Evolutionary conservation across 148 eudicot species (phyloP), one percentile per base, ranked within the genome.

Genomic region (Rhododendron ovatum): DNA sequence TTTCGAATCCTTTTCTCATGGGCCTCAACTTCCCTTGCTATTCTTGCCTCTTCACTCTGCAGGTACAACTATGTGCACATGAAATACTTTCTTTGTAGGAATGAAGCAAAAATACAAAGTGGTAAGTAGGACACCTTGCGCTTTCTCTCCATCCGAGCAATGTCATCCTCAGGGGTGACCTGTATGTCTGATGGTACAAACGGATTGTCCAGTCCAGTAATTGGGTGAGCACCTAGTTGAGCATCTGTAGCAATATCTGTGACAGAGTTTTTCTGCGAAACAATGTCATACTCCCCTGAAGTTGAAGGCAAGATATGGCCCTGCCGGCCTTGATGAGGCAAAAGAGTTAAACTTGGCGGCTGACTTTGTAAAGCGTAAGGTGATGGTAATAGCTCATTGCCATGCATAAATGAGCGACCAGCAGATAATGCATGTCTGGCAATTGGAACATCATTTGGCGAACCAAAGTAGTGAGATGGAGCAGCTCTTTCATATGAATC

Each of bases 1-100:
- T 93, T 95, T 33, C 97, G 88, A 85, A 95, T 96, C 86, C 95
- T 94, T 88, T 95, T 96, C 90, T 95, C 99, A 89, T 93, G 94
- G 59, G 92, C 94, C 87, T 96, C 98, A 81, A 91, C 91, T 88
- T 96, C 99, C 90, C 89, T 95, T 28, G 95, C 95, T 86, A 94
- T 84, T 92, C 94, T 92, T 83, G 95, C 92, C 90, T 95, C 99
- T 63, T 96, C 99, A 86, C 86, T 90, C 99, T 96, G 86, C 83
- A 87, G 84, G 37, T 45, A 61, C 30, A 80, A 35, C 75, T 77
- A 10, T 28, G 71, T 4, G 71, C 57, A 80, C 7, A 53, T 51
- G 14, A 37, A 53, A 76, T 41, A 80, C 35, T 65, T 67, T 53
- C 48, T 55, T 55, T 41, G 17, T 80, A 80, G 14, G 11, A 85